Evolutionary conservation across 768 basidiomycete genomes (phyloP).

Genomic region (Clathrus columnatus): DNA sequence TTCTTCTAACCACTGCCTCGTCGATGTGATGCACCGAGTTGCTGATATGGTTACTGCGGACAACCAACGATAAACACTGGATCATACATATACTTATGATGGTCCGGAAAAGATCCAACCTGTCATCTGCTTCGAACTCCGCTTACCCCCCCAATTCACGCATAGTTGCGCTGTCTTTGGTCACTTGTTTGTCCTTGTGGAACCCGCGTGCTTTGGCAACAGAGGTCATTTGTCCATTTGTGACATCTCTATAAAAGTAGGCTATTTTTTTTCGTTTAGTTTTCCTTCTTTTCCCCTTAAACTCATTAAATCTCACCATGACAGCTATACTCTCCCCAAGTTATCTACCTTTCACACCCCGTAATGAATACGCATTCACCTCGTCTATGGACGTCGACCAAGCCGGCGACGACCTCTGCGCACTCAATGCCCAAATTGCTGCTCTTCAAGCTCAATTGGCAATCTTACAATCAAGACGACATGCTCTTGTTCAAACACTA

Average conservation of each 20-base stretch:
- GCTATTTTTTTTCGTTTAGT: neutral
- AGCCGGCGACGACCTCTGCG: neutral
- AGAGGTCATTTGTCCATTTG: neutral
- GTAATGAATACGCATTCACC: neutral
- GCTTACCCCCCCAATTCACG: no score
- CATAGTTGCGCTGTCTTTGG: neutral
- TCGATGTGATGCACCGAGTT: neutral
- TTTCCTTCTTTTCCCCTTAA: neutral
- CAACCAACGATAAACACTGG: neutral
- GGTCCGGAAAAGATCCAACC: neutral
- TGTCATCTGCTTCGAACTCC: neutral
- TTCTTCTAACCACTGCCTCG: neutral
- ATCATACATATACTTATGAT: no score
- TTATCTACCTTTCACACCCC: neutral
- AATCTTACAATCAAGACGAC: neutral
- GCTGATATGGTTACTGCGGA: neutral
- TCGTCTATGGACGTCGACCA: neutral
- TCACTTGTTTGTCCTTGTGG: no score
- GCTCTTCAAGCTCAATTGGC: neutral
- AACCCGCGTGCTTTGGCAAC: no score
- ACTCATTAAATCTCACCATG: neutral
- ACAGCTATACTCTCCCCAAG: neutral
- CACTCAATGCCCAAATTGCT: conserved; percentile 1
- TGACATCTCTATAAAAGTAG: neutral
- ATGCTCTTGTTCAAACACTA: neutral